Evolutionary conservation across 2,329 filamentous ascomycete species (phyloP).

Genomic region (Aureobasidium sp.): DNA sequence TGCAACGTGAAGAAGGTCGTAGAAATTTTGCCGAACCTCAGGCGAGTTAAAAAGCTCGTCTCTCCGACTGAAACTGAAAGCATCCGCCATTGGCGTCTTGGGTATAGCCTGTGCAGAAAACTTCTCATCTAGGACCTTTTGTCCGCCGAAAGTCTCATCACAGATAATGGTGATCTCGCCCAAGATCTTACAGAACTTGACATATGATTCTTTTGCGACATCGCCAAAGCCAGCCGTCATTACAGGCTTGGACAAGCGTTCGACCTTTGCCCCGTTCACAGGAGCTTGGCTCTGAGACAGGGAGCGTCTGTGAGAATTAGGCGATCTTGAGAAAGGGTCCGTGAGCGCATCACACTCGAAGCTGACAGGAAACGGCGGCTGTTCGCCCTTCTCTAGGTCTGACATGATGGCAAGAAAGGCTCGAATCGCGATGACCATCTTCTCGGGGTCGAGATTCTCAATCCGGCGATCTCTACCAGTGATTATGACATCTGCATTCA

Average conservation of each 20-base stretch:
- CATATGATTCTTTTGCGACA: conserved; percentile 74
- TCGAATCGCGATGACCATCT: conserved; percentile 93
- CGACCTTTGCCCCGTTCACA: conserved; percentile 46
- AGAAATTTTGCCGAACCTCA: conserved; percentile 90
- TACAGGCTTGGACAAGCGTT: conserved; percentile 59
- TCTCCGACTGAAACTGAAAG: conserved; percentile 80
- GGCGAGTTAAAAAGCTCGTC: conserved; percentile 67
- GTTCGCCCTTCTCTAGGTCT: conserved; percentile 79
- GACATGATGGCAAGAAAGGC: conserved; percentile 90
- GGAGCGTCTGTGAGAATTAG: conserved; percentile 30
- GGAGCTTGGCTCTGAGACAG: conserved; percentile 28
- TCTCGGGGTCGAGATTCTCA: conserved; percentile 90
- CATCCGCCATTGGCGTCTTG: conserved; percentile 91
- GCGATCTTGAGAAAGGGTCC: conserved; percentile 32
- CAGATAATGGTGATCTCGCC: conserved; percentile 95
- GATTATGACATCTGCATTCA: conserved; percentile 56
- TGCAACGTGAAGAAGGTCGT: conserved; percentile 89
- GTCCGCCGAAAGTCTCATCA: conserved; percentile 93
- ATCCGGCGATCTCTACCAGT: conserved; percentile 72
- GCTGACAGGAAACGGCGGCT: conserved; percentile 76
- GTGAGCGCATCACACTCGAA: conserved; percentile 43
- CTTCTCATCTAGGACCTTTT: conserved; percentile 92
- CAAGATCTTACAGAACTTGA: conserved; percentile 87
- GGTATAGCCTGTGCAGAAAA: conserved; percentile 77
- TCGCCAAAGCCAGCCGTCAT: conserved; percentile 61